phyloP scores from a whole-genome alignment of 352 stramenopile species.

The Phytophthora idaei region DNA sequence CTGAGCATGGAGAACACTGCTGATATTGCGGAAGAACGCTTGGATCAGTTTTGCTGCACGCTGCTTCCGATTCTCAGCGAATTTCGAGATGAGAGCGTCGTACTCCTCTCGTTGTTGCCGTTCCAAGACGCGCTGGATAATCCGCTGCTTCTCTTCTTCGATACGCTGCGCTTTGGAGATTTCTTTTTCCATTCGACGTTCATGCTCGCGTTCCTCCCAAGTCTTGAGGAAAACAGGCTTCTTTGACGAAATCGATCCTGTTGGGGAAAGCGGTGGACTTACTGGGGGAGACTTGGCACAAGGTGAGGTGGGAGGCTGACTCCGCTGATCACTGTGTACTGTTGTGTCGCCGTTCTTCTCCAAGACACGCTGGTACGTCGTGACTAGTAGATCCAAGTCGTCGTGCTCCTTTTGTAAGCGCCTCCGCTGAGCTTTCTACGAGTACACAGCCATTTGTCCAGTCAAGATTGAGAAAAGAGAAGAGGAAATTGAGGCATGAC shows the following conservation, averaged over 20 bases:
- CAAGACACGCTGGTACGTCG: slow-evolving; percentile 58
- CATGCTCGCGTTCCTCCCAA: slow-evolving; percentile 74
- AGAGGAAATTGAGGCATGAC: not conserved
- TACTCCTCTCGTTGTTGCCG: slow-evolving; percentile 34
- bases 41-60: slow-evolving; percentile 38
- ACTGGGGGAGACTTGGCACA: not conserved
- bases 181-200: slow-evolving; percentile 65
- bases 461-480: not conserved
- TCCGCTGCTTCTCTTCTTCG: slow-evolving; percentile 61
- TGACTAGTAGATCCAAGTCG: slow-evolving; percentile 58
- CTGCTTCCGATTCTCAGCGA: slow-evolving; percentile 27
- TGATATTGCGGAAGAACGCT: slow-evolving; percentile 22
- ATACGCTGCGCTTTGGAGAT: slow-evolving; percentile 61
- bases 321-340: not conserved
- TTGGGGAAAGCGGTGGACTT: slow-evolving; percentile 21
- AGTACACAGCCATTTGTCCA: not conserved
- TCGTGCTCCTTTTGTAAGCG: slow-evolving; percentile 56
- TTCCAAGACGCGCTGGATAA: slow-evolving; percentile 46
- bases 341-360: slow-evolving; percentile 31
- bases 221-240: slow-evolving; percentile 70
- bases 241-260: slow-evolving; percentile 37
- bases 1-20: slow-evolving; percentile 1
- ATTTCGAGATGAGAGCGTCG: slow-evolving; percentile 15
- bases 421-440: slow-evolving; percentile 46
- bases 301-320: slow-evolving; percentile 6